phyloP scores from a whole-genome alignment of 148 eudicot genomes.

The Tetragonia tetragonoides region DNA sequence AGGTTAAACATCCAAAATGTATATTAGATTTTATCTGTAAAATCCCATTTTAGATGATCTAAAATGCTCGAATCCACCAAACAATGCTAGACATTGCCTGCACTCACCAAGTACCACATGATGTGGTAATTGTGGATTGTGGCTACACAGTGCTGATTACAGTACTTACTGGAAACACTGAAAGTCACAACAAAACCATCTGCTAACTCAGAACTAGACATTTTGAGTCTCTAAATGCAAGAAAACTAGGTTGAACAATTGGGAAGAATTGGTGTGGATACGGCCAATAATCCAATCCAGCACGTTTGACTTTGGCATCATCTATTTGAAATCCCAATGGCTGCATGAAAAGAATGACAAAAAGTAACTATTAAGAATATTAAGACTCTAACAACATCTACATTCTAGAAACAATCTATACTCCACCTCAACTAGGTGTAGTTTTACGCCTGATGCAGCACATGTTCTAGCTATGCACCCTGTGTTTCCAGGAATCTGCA shows the following conservation, averaged over 20 bases:
- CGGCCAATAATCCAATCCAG: constrained; percentile 99
- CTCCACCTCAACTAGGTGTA: constrained; percentile 85
- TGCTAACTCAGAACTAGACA: background rate
- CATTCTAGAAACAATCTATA: background rate
- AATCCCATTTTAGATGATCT: background rate
- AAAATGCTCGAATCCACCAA: background rate
- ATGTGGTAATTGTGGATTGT: background rate
- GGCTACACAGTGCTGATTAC: background rate
- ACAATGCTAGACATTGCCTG: background rate
- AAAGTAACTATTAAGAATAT: background rate
- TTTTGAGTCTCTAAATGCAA: background rate
- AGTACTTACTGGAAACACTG: background rate
- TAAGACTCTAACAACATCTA: background rate
- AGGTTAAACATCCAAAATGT: constrained; percentile 20
- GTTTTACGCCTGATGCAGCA: constrained; percentile 95
- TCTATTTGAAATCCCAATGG: constrained; percentile 89
- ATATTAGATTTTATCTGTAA: no score
- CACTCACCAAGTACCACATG: background rate
- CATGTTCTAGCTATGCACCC: constrained; percentile 94
- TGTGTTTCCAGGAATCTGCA: constrained; percentile 97
- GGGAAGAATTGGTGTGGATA: constrained; percentile 46
- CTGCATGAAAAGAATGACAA: constrained; percentile 37
- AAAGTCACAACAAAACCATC: background rate
- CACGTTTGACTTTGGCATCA: constrained; percentile 85
- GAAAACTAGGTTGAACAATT: background rate